Conservation (phyloP, 345 rosid genomes). For the Arabis alpina region DNA sequence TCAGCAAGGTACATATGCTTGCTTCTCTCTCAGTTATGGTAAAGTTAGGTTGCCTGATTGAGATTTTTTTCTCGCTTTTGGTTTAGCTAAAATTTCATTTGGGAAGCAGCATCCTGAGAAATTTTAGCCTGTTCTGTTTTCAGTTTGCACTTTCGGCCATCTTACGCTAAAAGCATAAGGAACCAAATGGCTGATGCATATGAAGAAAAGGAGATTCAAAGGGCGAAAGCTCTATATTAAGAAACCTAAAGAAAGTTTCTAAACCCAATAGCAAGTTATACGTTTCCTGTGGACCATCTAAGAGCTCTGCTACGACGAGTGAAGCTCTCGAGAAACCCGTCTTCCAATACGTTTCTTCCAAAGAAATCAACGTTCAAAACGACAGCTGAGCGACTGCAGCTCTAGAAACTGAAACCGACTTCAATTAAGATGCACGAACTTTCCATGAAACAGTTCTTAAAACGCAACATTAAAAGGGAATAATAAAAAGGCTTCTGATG, state of each 20-base stretch:
- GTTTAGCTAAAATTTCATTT: not conserved
- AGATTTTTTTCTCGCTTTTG: not conserved
- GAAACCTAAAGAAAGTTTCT: slow-evolving; percentile 53
- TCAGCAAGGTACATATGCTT: slow-evolving; percentile 47
- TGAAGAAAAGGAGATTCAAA: slow-evolving; percentile 58
- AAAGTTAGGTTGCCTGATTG: not conserved
- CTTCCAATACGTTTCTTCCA: slow-evolving; percentile 83
- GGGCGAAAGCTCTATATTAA: slow-evolving; percentile 51
- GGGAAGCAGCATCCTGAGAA: not conserved
- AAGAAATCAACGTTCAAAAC: slow-evolving; percentile 81
- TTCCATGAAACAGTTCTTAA: slow-evolving; percentile 82
- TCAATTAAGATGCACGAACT: slow-evolving; percentile 75
- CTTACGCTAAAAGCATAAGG: slow-evolving; percentile 69
- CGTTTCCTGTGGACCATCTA: slow-evolving; percentile 70
- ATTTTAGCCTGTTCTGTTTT: slow-evolving; percentile 17
- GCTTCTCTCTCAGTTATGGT: not conserved
- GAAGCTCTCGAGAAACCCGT: slow-evolving; percentile 44
- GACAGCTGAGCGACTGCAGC: slow-evolving; percentile 83
- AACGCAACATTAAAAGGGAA: slow-evolving; percentile 69
- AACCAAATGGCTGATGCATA: slow-evolving; percentile 58
- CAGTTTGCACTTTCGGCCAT: slow-evolving; percentile 82
- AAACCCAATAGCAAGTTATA: slow-evolving; percentile 64
- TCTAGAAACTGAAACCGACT: slow-evolving; percentile 89
- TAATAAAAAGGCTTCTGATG: slow-evolving; percentile 46
- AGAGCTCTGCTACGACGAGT: slow-evolving; percentile 40